These are phyloP conservation scores for Triadica sebifera DNA, from an alignment of 345 rosid species.

Conservation along the genomic window DNA sequence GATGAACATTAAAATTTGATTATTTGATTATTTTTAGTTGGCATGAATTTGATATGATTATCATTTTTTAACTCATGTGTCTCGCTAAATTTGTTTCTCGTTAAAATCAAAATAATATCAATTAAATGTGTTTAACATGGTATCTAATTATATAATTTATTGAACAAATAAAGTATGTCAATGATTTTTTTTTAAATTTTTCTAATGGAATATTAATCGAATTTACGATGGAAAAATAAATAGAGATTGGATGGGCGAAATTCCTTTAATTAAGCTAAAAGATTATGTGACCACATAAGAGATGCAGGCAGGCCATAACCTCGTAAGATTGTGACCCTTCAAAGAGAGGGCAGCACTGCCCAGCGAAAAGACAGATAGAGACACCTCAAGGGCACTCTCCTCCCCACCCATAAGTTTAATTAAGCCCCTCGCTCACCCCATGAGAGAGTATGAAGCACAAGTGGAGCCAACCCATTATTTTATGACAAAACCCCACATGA, in stretches of 20 bases:
- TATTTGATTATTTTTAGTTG: too few relatives aligned
- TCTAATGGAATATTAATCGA: not conserved
- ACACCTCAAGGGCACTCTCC: slow-evolving; percentile 39
- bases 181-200: too few relatives aligned
- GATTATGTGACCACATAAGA: slow-evolving; percentile 19
- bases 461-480: slow-evolving; percentile 28
- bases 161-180: too few relatives aligned
- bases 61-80: too few relatives aligned
- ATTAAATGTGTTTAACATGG: too few relatives aligned
- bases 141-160: too few relatives aligned
- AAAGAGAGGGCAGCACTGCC: slow-evolving; percentile 28
- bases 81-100: too few relatives aligned
- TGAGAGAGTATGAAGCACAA: slow-evolving; percentile 4
- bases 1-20: too few relatives aligned
- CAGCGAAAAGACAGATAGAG: slow-evolving; percentile 37
- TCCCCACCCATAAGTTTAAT: not conserved
- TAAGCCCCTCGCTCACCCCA: not conserved
- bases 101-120: too few relatives aligned
- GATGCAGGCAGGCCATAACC: slow-evolving; percentile 11
- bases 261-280: not conserved
- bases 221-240: not conserved
- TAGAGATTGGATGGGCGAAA: not conserved
- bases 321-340: slow-evolving; percentile 51
- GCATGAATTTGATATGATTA: too few relatives aligned
- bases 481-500: slow-evolving; percentile 23